These are phyloP conservation scores for Xylariaceae sp. DNA, from an alignment of 2,329 filamentous ascomycete species.

Conservation along the genomic window DNA sequence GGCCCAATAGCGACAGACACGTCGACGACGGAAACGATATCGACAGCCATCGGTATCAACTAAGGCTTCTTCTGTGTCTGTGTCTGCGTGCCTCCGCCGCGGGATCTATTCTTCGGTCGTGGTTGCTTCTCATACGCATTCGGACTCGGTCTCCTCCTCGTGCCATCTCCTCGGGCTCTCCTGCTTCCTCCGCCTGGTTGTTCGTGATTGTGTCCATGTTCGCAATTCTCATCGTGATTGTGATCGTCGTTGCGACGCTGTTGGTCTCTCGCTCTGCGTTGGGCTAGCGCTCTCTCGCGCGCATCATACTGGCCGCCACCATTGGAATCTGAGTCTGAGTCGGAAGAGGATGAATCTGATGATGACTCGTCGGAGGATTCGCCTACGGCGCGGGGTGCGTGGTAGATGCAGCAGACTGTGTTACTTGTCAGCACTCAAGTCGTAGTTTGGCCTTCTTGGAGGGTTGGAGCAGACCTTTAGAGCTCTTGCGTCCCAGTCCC, in stretches of 20 bases:
- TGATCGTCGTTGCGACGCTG: slow-evolving; percentile 27
- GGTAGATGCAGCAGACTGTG: slow-evolving; percentile 98
- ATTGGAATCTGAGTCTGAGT: slow-evolving; percentile 50
- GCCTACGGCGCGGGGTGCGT: slow-evolving; percentile 75
- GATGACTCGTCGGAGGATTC: slow-evolving; percentile 63
- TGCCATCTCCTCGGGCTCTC: slow-evolving; percentile 32
- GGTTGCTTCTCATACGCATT: slow-evolving; percentile 82
- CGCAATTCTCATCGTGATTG: slow-evolving; percentile 15
- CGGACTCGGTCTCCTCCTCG: slow-evolving; percentile 59
- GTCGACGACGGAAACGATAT: too few relatives aligned
- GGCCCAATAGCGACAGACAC: too few relatives aligned
- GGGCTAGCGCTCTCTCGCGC: slow-evolving; percentile 27
- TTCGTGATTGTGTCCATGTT: slow-evolving; percentile 21
- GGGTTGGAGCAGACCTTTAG: slow-evolving; percentile 65
- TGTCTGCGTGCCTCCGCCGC: too few relatives aligned
- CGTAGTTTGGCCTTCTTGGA: slow-evolving; percentile 1
- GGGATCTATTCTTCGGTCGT: slow-evolving; percentile 46
- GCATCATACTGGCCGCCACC: slow-evolving; percentile 23
- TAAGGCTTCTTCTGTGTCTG: too few relatives aligned
- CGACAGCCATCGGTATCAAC: too few relatives aligned
- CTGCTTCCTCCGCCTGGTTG: slow-evolving; percentile 36
- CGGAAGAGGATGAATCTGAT: slow-evolving; percentile 41
- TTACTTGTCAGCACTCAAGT: background rate
- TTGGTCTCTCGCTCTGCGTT: slow-evolving; percentile 21
- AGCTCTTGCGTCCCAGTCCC: slow-evolving; percentile 87